Base-by-base conservation (phyloP, 2,329 filamentous ascomycete genomes). In the Pseudogymnoascus sp. region DNA sequence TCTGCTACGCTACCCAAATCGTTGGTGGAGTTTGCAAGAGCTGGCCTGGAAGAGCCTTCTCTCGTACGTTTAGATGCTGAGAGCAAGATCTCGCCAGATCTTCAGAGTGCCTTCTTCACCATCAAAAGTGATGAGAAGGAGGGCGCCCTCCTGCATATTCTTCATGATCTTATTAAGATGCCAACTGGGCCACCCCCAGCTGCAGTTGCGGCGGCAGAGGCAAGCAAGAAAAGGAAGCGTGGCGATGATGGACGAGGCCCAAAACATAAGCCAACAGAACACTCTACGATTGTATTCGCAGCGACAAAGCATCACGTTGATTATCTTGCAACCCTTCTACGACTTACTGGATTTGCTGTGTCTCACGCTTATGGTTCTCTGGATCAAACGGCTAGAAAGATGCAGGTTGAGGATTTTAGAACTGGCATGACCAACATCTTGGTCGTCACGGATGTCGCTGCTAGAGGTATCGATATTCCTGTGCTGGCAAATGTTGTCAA, bases 281-380 rank as follows among this genome's bases (percentile, higher is more conserved):
- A 96, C 72, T 97, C 94, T 0, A 99, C 95, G 0, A 97, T 99
- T 67, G 79, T 99, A 3, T 99, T 99, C 70, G 85, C 90, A 0
- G 90, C 93, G 1, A 97, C 94, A 0, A 97, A 99, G 71, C 94
- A 99, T 74, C 91, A 97, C 70, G 94, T 99, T 59, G 95, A 99
- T 69, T 99, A 97, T 70, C 76, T 99, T 3, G 85, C 89, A 38
- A 83, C 84, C 43, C 75, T 99, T n/a, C 79, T 99, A n/a, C 81
- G 82, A 25, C 78, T 87, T 59, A 85, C 89, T 14, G 93, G 92
- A 1, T 99, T 93, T 71, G 85, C 92, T 2, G 90, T 94, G 0
- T 97, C 94, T 3, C 94, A 96, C 71, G 91, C 91, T 12, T 99
- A 99, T 71, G 94, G 94, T 69, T 90, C 93, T 1, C 79, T 99